Conservation (phyloP, 805 yeast species). For the Kregervanrija delftensis region DNA sequence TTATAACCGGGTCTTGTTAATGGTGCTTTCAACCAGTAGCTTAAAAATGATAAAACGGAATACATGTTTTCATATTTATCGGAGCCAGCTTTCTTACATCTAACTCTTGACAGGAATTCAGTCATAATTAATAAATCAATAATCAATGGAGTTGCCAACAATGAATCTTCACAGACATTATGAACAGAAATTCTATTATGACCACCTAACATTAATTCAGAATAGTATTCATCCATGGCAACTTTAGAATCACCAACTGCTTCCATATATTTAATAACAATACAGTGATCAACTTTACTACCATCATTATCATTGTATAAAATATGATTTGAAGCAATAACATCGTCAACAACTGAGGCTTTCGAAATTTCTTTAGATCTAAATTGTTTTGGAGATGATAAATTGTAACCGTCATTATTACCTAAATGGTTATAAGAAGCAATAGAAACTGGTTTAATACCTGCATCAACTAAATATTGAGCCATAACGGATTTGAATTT, state of each 20-base stretch:
- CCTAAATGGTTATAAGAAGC: constrained; percentile 97
- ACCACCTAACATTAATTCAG: constrained; percentile 96
- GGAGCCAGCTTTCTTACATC: constrained; percentile 53
- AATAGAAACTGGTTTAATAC: constrained; percentile 88
- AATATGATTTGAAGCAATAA: constrained; percentile 79
- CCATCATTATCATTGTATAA: constrained; percentile 78
- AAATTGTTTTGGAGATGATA: constrained; percentile 88
- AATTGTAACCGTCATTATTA: constrained; percentile 90
- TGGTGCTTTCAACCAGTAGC: constrained; percentile 97
- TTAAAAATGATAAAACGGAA: constrained; percentile 77
- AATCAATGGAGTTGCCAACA: constrained; percentile 90
- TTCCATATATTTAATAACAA: constrained; percentile 87
- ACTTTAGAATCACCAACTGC: constrained; percentile 97
- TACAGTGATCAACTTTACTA: constrained; percentile 81
- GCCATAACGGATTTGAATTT: constrained; percentile 94
- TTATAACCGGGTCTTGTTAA: constrained; percentile 85
- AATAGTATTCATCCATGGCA: constrained; percentile 97
- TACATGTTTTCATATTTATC: constrained; percentile 60
- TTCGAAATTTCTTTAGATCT: constrained; percentile 93
- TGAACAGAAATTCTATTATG: constrained; percentile 91
- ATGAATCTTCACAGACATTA: constrained; percentile 93
- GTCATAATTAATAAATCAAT: constrained; percentile 86
- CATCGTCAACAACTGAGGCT: constrained; percentile 89
- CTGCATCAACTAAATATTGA: constrained; percentile 93
- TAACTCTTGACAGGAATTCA: constrained; percentile 83